Conservation (phyloP, 768 basidiomycete genomes). For the Gelatoporia subvermispora region DNA sequence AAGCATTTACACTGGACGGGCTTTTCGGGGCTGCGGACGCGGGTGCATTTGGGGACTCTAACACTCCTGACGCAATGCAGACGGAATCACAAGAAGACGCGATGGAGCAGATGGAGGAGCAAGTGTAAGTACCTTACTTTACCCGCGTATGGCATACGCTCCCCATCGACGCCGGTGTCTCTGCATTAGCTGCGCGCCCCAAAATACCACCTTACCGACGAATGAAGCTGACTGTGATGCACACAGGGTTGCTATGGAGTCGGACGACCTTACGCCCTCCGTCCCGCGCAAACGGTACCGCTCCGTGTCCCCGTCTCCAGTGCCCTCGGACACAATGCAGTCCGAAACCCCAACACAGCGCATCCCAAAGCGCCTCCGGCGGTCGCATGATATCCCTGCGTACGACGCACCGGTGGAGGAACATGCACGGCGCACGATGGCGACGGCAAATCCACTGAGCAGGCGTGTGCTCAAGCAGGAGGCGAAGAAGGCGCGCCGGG, state of each 20-base stretch:
- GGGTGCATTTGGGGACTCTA: slow-evolving; percentile 61
- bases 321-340: background rate
- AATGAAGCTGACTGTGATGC: background rate
- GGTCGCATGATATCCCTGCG: slow-evolving; percentile 41
- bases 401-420: slow-evolving; percentile 49
- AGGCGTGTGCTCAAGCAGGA: slow-evolving; percentile 58
- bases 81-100: slow-evolving; percentile 33
- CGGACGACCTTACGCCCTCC: slow-evolving; percentile 22
- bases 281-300: slow-evolving; percentile 27
- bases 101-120: slow-evolving; percentile 35
- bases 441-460: slow-evolving; percentile 53
- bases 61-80: slow-evolving; percentile 21
- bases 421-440: slow-evolving; percentile 41
- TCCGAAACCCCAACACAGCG: slow-evolving; percentile 12
- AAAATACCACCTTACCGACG: background rate
- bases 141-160: background rate
- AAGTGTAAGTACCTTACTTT: slow-evolving; percentile 26
- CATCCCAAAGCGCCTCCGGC: slow-evolving; percentile 56
- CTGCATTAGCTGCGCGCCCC: background rate
- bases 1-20: slow-evolving; percentile 78
- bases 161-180: background rate
- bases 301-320: slow-evolving; percentile 20
- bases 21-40: slow-evolving; percentile 79
- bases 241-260: slow-evolving; percentile 22
- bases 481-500: slow-evolving; percentile 57